Evolutionary conservation across 1,139 yeast genomes (phyloP), one percentile per base, ranked within the genome.

Genomic region (Geotrichum siamense): DNA sequence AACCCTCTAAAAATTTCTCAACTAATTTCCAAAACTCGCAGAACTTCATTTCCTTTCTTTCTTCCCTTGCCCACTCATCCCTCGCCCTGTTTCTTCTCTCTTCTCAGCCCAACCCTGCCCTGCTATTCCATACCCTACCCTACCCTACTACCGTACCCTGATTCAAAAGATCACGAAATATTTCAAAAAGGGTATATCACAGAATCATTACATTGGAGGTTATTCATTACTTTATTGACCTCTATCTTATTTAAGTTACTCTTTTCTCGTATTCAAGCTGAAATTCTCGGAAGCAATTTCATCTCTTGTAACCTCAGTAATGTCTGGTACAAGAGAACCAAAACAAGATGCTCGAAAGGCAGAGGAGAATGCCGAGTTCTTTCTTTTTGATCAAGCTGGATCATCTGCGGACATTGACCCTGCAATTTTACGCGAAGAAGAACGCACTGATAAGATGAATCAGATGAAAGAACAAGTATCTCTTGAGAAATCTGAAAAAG

Each of bases 381-480:
- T 38, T 13, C 25, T 43, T 29, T 43, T 43, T 43, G 47, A 43
- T 22, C 47, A 43, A 39, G 13, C 43, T 13, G 47, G 45, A 9
- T 20, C 35, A 6, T 41, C 48, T 3, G 53, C 59, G 3, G 63
- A 62, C 26, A 60, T 60, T 40, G 64, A 60, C 41, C 64, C 64
- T 13, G 63, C 57, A 39, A 60, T 60, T 43, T 57, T 55, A 17
- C 49, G 57, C 32, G 57, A 54, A 33, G 58, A 53, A 32, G 40
- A 41, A 33, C 25, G 37, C 13, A 26, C 37, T 8, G 37, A 33
- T 6, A 33, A 21, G 45, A 35, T 33, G 41, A 43, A 25, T 38
- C 44, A 25, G 47, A 39, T 22, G 5, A 33, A 33, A 25, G 44
- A 34, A n/a, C 47, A 36, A 32, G 41, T 38, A 6, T 44, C 39